Percentiles rank a stretch among this genome's conserved stretches.
These are phyloP conservation scores for Jackrogersella multiformis DNA, from an alignment of 495 filamentous ascomycete species.

Conservation along the genomic window DNA sequence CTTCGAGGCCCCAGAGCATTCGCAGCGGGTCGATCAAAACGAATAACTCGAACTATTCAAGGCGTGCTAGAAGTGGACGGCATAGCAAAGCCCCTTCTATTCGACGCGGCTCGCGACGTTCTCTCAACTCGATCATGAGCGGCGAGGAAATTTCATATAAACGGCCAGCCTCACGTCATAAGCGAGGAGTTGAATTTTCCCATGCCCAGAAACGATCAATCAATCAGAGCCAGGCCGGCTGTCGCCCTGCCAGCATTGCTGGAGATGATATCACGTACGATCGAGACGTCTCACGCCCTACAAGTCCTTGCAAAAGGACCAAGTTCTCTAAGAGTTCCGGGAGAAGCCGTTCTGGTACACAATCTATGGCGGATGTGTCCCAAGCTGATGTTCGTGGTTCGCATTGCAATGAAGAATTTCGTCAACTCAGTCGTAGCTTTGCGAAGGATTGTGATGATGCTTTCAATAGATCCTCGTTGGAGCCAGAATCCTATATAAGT, in stretches of 20 bases:
- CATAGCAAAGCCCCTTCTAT: conserved; percentile 2
- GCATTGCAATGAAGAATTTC: conserved; percentile 60
- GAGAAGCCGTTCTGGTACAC: conserved; percentile 21
- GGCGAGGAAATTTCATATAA: conserved; percentile 58
- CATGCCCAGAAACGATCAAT: conserved; percentile 58
- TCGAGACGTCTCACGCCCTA: conserved; percentile 30
- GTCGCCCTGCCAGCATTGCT: conserved; percentile 44
- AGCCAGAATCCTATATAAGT: conserved; percentile 47
- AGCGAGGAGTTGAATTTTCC: conserved; percentile 82
- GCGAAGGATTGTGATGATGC: conserved; percentile 71
- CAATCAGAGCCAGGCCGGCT: conserved; percentile 29
- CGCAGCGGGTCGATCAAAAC: conserved; percentile 34
- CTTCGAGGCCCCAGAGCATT: conserved; percentile 27
- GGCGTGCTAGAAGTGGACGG: conserved; percentile 17
- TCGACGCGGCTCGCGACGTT: conserved; percentile 48
- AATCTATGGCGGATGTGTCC: conserved; percentile 21
- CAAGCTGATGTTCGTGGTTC: conserved; percentile 28
- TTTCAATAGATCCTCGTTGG: conserved; percentile 76
- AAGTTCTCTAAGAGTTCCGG: conserved; percentile 7
- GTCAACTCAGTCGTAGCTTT: conserved; percentile 58
- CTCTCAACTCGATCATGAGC: conserved; percentile 68
- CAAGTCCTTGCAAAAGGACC: conserved; percentile 19
- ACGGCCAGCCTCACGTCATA: conserved; percentile 69
- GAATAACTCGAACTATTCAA: conserved; percentile 33
- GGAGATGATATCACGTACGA: conserved; percentile 36